Evolutionary conservation across 2,329 filamentous ascomycete species (phyloP), one percentile per base, ranked within the genome.

Genomic region (Cytospora piceae): DNA sequence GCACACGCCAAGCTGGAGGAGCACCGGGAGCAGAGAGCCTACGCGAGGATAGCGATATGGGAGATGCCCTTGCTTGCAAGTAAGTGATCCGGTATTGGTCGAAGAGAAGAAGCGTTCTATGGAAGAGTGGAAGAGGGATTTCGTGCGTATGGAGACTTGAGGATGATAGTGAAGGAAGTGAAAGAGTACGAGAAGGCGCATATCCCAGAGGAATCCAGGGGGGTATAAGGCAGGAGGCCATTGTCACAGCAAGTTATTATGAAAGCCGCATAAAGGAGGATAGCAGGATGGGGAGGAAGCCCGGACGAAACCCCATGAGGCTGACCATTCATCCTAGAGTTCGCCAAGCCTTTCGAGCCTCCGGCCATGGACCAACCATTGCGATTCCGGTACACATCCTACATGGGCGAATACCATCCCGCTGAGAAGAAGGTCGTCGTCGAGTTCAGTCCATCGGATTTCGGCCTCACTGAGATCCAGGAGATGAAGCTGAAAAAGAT

Each of bases 321-420:
- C 71, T 73, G 60, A 72, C 69, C 49, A 15, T 52, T 42, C 64
- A 49, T 58, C 73, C 96, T 74, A 97, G 92, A 94, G 75, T 85
- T 95, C 69, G 90, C 92, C 63, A 92, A 92, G 78, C 90, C 92
- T 22, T 98, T 97, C 76, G 79, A 84, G 67, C 86, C 88, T 3
- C 93, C 94, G 2, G 83, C 85, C 17, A 77, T 83, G 34, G 78
- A 87, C 55, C 84, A 91, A 72, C 87, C 93, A 55, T 87, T 99
- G 65, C 90, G 94, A 73, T 99, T 97, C 87, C 90, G 95, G 73
- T 97, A 97, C 82, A 99, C 95, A 20, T 94, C 90, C 46, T 98
- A 98, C 80, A 90, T 99, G 85, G 94, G 94, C 73, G 95, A 98
- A 79, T 82, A 86, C 64, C 96, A 99, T 79, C 94, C 95, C 0